Conservation (phyloP, 2,329 filamentous ascomycete genomes). For the Pestalotiopsis sp. region DNA sequence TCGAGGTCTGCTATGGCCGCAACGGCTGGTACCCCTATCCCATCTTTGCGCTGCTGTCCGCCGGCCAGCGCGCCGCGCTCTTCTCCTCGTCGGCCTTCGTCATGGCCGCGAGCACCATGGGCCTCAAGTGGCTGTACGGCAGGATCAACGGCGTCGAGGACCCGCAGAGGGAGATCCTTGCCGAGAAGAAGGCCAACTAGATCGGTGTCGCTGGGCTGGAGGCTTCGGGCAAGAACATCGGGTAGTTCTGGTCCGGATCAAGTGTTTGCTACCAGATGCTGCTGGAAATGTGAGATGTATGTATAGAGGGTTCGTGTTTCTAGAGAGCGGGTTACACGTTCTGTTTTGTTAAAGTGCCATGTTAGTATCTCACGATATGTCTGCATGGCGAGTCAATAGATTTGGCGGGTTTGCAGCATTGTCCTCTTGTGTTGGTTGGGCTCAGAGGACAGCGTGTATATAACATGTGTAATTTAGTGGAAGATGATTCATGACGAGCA, state of each 20-base stretch:
- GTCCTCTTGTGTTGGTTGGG: not conserved
- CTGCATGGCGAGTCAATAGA: not conserved
- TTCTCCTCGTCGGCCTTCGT: constrained; percentile 71
- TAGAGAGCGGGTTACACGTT: not conserved
- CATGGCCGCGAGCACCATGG: constrained; percentile 71
- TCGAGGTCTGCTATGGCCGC: constrained; percentile 69
- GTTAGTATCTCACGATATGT: not conserved
- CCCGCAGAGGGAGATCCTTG: constrained; percentile 37
- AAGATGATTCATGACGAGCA: no score
- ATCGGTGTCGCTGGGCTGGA: not conserved
- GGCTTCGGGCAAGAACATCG: no score
- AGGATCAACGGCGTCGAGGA: constrained; percentile 61
- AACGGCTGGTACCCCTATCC: constrained; percentile 87
- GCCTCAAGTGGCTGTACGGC: constrained; percentile 71
- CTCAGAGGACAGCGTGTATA: not conserved
- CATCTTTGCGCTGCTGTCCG: constrained; percentile 71
- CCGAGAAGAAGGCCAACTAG: not conserved
- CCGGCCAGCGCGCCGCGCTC: constrained; percentile 65
- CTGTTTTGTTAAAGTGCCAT: not conserved
- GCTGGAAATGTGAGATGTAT: not conserved
- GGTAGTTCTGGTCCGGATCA: not conserved
- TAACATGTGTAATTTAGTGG: no score
- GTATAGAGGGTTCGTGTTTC: not conserved
- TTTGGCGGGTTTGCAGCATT: not conserved
- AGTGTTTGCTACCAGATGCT: not conserved